phyloP scores from a whole-genome alignment of 1,139 yeast species.

The Taphrina populina region DNA sequence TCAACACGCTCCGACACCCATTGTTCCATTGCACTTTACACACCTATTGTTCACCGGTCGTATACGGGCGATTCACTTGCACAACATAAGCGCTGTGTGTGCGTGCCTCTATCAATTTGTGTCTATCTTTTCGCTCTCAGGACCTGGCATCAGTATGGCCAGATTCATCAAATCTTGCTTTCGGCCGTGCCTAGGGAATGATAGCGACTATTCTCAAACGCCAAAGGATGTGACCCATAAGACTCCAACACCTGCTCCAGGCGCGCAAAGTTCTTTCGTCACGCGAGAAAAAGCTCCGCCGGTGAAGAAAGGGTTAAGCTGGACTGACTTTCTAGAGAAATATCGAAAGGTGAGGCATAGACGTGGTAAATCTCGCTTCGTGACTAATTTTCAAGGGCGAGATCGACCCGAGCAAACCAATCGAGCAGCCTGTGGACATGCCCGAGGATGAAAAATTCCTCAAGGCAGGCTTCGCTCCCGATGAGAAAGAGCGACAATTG shows the following conservation, averaged over 20 bases:
- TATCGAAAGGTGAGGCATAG: constrained; percentile 20
- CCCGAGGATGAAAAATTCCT: constrained; percentile 34
- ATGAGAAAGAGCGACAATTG: constrained; percentile 27
- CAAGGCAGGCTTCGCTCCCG: constrained; percentile 13
- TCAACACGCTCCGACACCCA: too few relatives aligned
- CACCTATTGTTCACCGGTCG: too few relatives aligned
- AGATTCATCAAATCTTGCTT: constrained; percentile 31
- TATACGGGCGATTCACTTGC: too few relatives aligned
- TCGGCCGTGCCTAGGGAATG: constrained; percentile 21
- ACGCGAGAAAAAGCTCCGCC: constrained; percentile 3
- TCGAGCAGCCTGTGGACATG: constrained; percentile 23
- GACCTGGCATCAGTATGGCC: too few relatives aligned
- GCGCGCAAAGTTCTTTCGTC: not conserved
- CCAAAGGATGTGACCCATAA: constrained; percentile 30
- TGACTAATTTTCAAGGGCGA: constrained; percentile 16
- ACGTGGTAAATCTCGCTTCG: not conserved
- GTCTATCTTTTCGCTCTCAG: too few relatives aligned
- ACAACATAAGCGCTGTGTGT: too few relatives aligned
- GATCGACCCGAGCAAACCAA: not conserved
- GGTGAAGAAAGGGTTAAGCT: constrained; percentile 15
- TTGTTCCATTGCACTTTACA: too few relatives aligned
- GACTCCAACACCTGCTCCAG: constrained; percentile 9
- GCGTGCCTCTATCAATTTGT: too few relatives aligned
- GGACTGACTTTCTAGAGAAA: constrained; percentile 23
- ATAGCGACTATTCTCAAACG: constrained; percentile 1